These are phyloP conservation scores for Psilocybe cyanescens DNA, from an alignment of 768 basidiomycete species.

Conservation along the genomic window DNA sequence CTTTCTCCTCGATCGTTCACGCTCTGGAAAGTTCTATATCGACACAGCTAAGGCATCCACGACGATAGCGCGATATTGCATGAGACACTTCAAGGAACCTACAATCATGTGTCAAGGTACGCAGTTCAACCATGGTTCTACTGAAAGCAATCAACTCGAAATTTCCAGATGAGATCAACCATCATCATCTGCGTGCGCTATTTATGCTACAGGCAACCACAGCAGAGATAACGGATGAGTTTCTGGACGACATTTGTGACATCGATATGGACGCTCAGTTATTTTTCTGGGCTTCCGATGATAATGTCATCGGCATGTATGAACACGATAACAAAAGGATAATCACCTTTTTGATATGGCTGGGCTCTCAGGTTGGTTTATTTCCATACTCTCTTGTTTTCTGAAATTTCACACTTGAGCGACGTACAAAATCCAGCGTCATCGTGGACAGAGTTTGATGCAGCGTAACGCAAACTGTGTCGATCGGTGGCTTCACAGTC, in stretches of 20 bases:
- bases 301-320: constrained; percentile 14
- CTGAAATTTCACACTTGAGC: neutral
- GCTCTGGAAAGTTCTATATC: constrained; percentile 13
- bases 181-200: constrained; percentile 11
- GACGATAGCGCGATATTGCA: constrained; percentile 3
- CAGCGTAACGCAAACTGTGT: neutral
- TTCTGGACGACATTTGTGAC: constrained; percentile 7
- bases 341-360: constrained; percentile 9
- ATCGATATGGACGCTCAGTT: constrained; percentile 12
- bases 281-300: constrained; percentile 11
- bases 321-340: constrained; percentile 15
- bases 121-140: neutral
- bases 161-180: constrained; percentile 2
- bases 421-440: neutral
- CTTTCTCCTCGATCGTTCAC: constrained; percentile 15
- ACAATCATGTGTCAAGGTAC: constrained; percentile 8
- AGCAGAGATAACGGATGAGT: neutral
- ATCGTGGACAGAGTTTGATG: neutral
- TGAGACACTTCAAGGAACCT: constrained; percentile 6
- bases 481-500: constrained; percentile 7
- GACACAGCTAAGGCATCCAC: constrained; percentile 1
- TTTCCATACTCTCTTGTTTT: neutral
- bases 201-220: constrained; percentile 12
- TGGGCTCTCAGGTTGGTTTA: constrained; percentile 2
- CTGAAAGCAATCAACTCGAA: neutral